Evolutionary conservation across 805 yeast species (phyloP), one percentile per base, ranked within the genome.

Genomic region (Ogataea minuta): DNA sequence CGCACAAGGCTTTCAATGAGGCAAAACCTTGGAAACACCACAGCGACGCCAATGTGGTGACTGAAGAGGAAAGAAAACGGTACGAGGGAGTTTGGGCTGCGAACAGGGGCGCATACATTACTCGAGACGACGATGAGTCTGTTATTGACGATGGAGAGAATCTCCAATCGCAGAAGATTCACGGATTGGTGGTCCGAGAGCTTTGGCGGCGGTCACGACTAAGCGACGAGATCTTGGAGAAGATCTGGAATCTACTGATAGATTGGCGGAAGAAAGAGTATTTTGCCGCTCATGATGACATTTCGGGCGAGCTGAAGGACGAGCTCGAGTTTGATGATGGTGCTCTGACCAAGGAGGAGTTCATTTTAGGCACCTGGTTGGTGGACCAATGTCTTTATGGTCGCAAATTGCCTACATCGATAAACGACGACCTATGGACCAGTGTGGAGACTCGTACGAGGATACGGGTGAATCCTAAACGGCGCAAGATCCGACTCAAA

Each of bases 351-450:
- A 76, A 86, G 45, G 81, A 79, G 25, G 91, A 90, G 47, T 93
- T 93, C 53, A 66, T 91, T 23, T 91, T 90, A n/a, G 99, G 99
- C 0, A 90, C 86, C 84, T 93, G 99, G 99, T 63, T 90, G 4
- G 90, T 93, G 2, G 99, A 93, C 60, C 99, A 93, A 63, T 86
- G 96, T 57, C 68, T 93, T 10, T 93, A 91, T 57, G 99, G 99
- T 0, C 71, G 95, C 27, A 93, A 93, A 59, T 65, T 93, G 34
- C 98, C 99, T 0, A 72, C 76, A 43, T 63, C 63, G 26, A 76
- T 93, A 5, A 79, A 75, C 28, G 76, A 74, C 4, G 73, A 71
- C 20, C 79, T 91, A 1, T 93, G 98, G 98, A 74, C 76, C 29
- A 84, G 95, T 59, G 84, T 85, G 9, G 73, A 73, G 25, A 67